Percentiles rank a stretch among this genome's conserved stretches.
Conservation (phyloP, 1,139 yeast species). For the Yamadazyma trypodendri region DNA sequence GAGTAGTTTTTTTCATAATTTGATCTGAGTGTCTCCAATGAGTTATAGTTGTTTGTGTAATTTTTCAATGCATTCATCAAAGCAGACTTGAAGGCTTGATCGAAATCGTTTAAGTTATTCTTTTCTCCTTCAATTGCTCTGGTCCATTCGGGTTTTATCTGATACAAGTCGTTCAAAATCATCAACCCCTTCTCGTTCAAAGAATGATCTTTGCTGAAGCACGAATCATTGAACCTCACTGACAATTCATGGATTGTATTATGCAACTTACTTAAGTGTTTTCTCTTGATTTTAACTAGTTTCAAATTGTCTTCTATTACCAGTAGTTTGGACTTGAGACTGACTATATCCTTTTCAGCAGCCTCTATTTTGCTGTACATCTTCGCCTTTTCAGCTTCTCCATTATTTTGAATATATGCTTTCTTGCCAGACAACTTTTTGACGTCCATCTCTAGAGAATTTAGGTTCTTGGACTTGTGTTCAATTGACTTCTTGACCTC, state of each 20-base stretch:
- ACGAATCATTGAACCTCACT: conserved; percentile 27
- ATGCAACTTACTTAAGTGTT: conserved; percentile 23
- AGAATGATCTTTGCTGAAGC: conserved; percentile 34
- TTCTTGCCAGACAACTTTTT: conserved; percentile 2
- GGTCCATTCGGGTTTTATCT: conserved; percentile 36
- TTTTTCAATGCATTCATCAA: conserved; percentile 32
- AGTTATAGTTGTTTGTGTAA: conserved; percentile 31
- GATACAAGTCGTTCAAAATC: conserved; percentile 24
- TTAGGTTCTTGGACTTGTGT: conserved; percentile 8
- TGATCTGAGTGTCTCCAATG: conserved; percentile 31
- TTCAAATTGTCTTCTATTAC: conserved; percentile 24
- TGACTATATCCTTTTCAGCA: conserved; percentile 1
- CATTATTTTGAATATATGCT: conserved; percentile 3
- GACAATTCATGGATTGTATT: conserved; percentile 16
- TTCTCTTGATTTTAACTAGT: conserved; percentile 28
- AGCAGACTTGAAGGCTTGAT: conserved; percentile 33
- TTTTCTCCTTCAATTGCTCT: conserved; percentile 32
- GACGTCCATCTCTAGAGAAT: conserved; percentile 4
- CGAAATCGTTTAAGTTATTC: conserved; percentile 27
- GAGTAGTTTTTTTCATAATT: conserved; percentile 28
- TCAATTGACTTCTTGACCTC: conserved; percentile 21
- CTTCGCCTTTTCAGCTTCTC: conserved; percentile 2
- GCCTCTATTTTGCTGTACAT: conserved; percentile 1
- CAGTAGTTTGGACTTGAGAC: conserved; percentile 18
- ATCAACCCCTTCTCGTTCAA: conserved; percentile 29